These are phyloP conservation scores for Myxozyma udenii DNA, from an alignment of 805 yeast species.

Conservation along the genomic window DNA sequence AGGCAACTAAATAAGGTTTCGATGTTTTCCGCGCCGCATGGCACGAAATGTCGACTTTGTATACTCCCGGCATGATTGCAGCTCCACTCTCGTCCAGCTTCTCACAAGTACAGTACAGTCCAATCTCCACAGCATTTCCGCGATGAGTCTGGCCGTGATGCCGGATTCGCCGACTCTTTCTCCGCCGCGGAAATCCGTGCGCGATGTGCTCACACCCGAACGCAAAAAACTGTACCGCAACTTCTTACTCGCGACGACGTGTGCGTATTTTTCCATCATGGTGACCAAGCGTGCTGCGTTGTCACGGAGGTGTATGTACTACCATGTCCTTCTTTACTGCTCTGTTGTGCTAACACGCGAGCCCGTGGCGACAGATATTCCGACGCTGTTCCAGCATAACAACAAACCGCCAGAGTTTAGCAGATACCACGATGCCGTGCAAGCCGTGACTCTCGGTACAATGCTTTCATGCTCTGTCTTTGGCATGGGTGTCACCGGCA, in stretches of 20 bases:
- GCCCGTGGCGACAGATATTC: conserved; percentile 44
- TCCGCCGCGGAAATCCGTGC: not conserved
- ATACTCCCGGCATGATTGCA: too few species aligned
- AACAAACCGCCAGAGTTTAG: conserved; percentile 73
- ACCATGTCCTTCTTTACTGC: not conserved
- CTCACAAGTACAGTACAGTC: too few species aligned
- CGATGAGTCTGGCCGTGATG: not conserved
- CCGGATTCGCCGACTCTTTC: not conserved
- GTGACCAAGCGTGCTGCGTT: conserved; percentile 16
- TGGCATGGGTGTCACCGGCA: conserved; percentile 67
- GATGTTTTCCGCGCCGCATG: too few species aligned
- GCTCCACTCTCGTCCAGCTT: too few species aligned
- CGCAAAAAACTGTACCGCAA: conserved; percentile 18
- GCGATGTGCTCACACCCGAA: conserved; percentile 16
- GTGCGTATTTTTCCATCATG: conserved; percentile 17
- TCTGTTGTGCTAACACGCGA: not conserved
- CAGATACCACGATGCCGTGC: conserved; percentile 69
- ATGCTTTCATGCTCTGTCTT: conserved; percentile 63
- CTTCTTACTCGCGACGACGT: conserved; percentile 25
- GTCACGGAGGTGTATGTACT: conserved; percentile 20
- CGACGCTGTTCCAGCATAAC: conserved; percentile 72
- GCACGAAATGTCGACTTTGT: too few species aligned
- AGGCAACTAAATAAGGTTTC: too few species aligned
- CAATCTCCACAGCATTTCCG: too few species aligned
- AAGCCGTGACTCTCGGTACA: conserved; percentile 73